Evolutionary conservation across 768 basidiomycete genomes (phyloP).

Genomic region (Pleurotus tuoliensis): DNA sequence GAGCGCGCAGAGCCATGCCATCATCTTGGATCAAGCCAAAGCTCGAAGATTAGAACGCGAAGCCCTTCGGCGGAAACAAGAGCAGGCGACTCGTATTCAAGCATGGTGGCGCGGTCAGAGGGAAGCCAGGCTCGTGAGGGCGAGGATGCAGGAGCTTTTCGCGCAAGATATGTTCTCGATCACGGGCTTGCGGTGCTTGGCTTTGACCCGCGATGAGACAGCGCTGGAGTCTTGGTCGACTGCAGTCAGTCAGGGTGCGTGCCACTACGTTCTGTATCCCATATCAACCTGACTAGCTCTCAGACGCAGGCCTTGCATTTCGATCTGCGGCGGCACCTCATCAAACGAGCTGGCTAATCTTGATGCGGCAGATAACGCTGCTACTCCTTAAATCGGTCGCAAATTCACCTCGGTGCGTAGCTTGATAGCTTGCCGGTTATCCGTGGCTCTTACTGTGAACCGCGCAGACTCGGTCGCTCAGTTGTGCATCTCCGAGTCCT

Average conservation of each 20-base stretch:
- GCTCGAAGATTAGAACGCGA: constrained; percentile 55
- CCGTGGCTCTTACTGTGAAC: not conserved
- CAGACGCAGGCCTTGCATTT: constrained; percentile 34
- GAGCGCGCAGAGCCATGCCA: constrained; percentile 43
- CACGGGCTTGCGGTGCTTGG: constrained; percentile 59
- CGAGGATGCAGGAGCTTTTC: constrained; percentile 45
- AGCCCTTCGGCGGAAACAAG: constrained; percentile 49
- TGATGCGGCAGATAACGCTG: constrained; percentile 48
- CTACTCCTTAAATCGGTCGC: constrained; percentile 53
- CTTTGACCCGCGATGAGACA: constrained; percentile 51
- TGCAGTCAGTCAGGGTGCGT: constrained; percentile 22
- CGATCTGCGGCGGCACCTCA: constrained; percentile 32
- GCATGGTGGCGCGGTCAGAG: constrained; percentile 61
- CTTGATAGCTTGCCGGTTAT: not conserved
- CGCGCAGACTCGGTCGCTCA: constrained; percentile 36
- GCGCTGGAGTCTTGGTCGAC: constrained; percentile 45
- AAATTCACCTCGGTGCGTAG: constrained; percentile 43
- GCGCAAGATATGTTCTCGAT: constrained; percentile 49
- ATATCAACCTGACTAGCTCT: not conserved
- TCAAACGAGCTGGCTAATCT: constrained; percentile 53
- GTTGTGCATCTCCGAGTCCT: constrained; percentile 52
- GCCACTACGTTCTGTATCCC: not conserved
- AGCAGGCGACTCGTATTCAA: constrained; percentile 60
- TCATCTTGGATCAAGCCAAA: constrained; percentile 62
- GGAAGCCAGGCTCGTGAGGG: constrained; percentile 37